Conservation (phyloP, 2,329 filamentous ascomycete species). For the Hortaea werneckii region DNA sequence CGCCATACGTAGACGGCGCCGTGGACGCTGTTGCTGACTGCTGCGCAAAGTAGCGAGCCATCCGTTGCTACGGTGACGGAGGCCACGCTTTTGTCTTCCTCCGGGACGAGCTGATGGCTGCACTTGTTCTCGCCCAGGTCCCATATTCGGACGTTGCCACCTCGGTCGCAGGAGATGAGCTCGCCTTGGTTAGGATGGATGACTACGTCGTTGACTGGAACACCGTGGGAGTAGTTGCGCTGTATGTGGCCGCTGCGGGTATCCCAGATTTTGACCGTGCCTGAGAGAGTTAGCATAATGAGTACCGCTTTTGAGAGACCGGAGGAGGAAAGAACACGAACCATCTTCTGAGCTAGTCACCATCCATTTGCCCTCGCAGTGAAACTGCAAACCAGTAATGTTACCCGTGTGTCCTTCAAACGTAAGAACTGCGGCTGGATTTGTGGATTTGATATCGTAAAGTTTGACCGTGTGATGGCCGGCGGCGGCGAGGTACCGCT, state of each 20-base stretch:
- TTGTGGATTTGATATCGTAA: constrained; percentile 98
- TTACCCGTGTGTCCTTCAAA: constrained; percentile 96
- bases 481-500: constrained; percentile 80
- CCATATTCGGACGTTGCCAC: constrained; percentile 90
- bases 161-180: constrained; percentile 89
- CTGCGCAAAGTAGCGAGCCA: constrained; percentile 78
- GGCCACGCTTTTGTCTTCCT: constrained; percentile 86
- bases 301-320: too few relatives aligned
- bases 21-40: constrained; percentile 66
- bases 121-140: constrained; percentile 95
- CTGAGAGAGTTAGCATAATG: too few relatives aligned
- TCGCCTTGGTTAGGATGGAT: constrained; percentile 98
- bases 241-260: constrained; percentile 77
- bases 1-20: constrained; percentile 97
- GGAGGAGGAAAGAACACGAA: too few relatives aligned
- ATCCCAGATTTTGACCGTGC: constrained; percentile 93
- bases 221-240: constrained; percentile 83
- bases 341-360: constrained; percentile 95
- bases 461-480: constrained; percentile 85
- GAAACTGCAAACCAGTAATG: constrained; percentile 92
- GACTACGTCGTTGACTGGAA: constrained; percentile 93
- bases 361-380: constrained; percentile 99
- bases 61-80: constrained; percentile 95
- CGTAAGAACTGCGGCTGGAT: constrained; percentile 81
- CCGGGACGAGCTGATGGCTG: constrained; percentile 88